A percentile compares a stretch with the other conserved stretches of the same genome.
These are phyloP conservation scores for Blastosporella zonata DNA, from an alignment of 1,284 basidiomycete species.

Conservation along the genomic window DNA sequence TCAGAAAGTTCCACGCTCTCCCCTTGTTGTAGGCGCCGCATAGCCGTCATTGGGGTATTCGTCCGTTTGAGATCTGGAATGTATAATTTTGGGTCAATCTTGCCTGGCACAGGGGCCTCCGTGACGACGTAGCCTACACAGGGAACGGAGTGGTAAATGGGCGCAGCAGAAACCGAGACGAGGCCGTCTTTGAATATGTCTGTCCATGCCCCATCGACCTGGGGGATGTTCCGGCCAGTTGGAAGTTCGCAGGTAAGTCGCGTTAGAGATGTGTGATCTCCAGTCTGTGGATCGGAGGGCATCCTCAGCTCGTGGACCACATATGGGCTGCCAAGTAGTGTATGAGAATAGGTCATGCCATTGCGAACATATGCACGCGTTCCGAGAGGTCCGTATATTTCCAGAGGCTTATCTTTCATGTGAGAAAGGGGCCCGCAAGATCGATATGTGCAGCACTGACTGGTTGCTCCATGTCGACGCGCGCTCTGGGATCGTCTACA, in stretches of 20 bases:
- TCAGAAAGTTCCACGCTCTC: conserved; percentile 71
- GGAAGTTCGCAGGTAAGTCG: conserved; percentile 57
- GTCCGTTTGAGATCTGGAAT: conserved; percentile 66
- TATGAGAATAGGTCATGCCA: conserved; percentile 70
- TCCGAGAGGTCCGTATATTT: conserved; percentile 89
- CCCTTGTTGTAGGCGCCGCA: conserved; percentile 70
- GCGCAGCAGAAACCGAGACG: conserved; percentile 79
- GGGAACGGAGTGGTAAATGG: conserved; percentile 79
- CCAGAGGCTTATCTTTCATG: conserved; percentile 48
- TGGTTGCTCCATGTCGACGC: conserved; percentile 30
- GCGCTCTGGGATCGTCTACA: conserved; percentile 53
- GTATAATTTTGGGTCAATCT: conserved; percentile 65
- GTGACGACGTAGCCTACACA: conserved; percentile 82
- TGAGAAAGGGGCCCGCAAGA: conserved; percentile 3
- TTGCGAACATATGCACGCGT: conserved; percentile 81
- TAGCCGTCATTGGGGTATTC: conserved; percentile 67
- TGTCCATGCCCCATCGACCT: conserved; percentile 68
- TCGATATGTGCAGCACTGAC: conserved; percentile 27
- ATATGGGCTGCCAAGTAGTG: conserved; percentile 68
- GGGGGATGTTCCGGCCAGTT: conserved; percentile 64
- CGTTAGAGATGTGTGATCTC: conserved; percentile 47
- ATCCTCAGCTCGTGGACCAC: conserved; percentile 89
- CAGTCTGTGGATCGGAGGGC: conserved; percentile 47
- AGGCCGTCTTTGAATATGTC: conserved; percentile 59
- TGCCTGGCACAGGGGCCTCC: conserved; percentile 77